Conservation (phyloP, 495 filamentous ascomycete species). For the Articulospora tetracladia region DNA sequence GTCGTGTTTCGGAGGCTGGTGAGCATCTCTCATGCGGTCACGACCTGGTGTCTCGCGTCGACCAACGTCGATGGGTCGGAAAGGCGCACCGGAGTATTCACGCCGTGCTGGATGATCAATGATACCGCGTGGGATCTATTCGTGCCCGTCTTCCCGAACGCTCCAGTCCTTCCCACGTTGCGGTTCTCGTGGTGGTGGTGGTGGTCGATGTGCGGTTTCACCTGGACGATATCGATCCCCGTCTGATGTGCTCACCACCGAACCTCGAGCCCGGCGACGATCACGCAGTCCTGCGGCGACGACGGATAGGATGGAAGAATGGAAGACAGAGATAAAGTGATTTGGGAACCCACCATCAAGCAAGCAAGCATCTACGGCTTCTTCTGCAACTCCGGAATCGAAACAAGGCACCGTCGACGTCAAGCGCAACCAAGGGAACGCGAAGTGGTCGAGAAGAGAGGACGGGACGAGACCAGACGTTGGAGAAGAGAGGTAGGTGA, state of each 20-base stretch:
- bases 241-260: not conserved
- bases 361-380: not conserved
- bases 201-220: not conserved
- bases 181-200: not conserved
- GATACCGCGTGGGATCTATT: too few species aligned
- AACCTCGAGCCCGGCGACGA: constrained; percentile 25
- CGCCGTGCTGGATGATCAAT: too few species aligned
- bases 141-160: too few species aligned
- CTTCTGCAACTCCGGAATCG: too few species aligned
- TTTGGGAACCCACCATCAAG: not conserved
- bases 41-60: not conserved
- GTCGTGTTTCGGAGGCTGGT: constrained; percentile 23
- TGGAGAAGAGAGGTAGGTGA: not conserved
- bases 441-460: not conserved
- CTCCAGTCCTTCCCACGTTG: too few species aligned
- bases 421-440: not conserved
- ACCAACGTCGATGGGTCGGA: too few species aligned
- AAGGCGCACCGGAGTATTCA: too few species aligned
- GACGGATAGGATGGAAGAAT: not conserved
- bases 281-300: constrained; percentile 24
- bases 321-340: not conserved
- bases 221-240: not conserved
- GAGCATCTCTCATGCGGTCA: constrained; percentile 20
- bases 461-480: not conserved
- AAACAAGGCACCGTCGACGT: not conserved